A percentile compares a stretch with the other conserved stretches of the same genome.
Evolutionary conservation across 2,329 filamentous ascomycete genomes (phyloP).

Genomic region (Colletotrichum sp.): DNA sequence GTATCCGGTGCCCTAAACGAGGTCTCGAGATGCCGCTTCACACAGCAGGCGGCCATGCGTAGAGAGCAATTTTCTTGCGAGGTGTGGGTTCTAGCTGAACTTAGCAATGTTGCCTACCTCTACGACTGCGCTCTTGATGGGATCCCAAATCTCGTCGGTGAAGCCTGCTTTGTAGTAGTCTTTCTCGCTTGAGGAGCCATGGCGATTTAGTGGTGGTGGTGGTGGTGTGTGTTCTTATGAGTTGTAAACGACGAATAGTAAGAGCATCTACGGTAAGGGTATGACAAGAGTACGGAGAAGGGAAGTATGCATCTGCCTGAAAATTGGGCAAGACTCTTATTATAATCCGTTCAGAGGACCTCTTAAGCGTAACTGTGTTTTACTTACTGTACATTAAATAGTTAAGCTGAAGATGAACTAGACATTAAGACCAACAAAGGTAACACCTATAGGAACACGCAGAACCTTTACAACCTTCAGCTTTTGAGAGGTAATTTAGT

Average conservation of each 20-base stretch:
- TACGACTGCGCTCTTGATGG: conserved; percentile 34
- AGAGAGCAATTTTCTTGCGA: conserved; percentile 31
- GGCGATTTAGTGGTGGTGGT: not conserved
- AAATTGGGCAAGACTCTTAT: not conserved
- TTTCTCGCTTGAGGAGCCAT: not conserved
- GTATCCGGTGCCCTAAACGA: conserved; percentile 25
- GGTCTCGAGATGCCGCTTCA: conserved; percentile 33
- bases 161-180: conserved; percentile 20
- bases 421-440: not conserved
- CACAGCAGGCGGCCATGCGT: conserved; percentile 34
- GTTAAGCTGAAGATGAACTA: not conserved
- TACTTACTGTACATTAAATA: not conserved
- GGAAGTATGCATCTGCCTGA: not conserved
- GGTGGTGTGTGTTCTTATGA: not conserved
- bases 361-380: not conserved
- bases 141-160: conserved; percentile 30
- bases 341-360: not conserved
- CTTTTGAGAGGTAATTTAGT: not conserved
- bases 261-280: not conserved
- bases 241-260: not conserved
- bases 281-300: not conserved
- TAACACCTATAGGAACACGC: not conserved
- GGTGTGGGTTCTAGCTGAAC: conserved; percentile 32
- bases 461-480: not conserved
- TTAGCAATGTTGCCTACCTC: conserved; percentile 36